Evolutionary conservation across 2,329 filamentous ascomycete species (phyloP).

Genomic region (Neopestalotiopsis sp.): DNA sequence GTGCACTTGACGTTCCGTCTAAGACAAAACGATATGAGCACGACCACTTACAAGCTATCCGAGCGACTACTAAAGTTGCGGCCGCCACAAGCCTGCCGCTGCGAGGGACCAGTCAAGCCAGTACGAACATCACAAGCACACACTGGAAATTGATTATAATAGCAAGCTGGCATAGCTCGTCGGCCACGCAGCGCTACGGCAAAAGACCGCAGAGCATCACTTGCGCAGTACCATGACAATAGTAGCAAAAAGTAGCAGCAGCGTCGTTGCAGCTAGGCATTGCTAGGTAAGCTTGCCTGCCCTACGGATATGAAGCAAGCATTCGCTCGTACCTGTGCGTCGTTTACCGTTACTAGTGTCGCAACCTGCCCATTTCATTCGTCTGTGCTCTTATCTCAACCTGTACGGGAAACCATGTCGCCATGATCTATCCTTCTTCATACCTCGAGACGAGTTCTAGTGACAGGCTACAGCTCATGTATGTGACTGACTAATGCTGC

Average conservation of each 20-base stretch:
- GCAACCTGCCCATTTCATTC: neutral
- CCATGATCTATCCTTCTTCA: too few relatives aligned
- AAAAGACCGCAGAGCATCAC: neutral
- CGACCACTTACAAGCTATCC: neutral
- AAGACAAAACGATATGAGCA: neutral
- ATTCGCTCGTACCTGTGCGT: neutral
- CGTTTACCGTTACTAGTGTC: neutral
- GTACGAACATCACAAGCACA: neutral
- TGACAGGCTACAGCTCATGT: too few relatives aligned
- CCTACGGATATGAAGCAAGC: constrained; percentile 5
- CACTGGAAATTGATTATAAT: too few relatives aligned
- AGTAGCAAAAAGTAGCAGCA: neutral
- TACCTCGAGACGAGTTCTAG: too few relatives aligned
- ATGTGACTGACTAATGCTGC: too few relatives aligned
- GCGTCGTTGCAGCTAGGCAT: neutral
- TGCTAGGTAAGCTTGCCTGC: neutral
- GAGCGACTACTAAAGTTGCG: neutral
- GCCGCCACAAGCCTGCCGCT: neutral
- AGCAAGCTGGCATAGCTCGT: neutral
- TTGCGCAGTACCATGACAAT: neutral
- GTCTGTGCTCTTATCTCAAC: too few relatives aligned
- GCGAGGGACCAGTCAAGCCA: neutral
- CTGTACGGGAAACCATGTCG: too few relatives aligned
- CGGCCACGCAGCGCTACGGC: neutral
- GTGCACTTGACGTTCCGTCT: neutral